Conservation (phyloP, 495 filamentous ascomycete genomes). For the Xylaria castorea region DNA sequence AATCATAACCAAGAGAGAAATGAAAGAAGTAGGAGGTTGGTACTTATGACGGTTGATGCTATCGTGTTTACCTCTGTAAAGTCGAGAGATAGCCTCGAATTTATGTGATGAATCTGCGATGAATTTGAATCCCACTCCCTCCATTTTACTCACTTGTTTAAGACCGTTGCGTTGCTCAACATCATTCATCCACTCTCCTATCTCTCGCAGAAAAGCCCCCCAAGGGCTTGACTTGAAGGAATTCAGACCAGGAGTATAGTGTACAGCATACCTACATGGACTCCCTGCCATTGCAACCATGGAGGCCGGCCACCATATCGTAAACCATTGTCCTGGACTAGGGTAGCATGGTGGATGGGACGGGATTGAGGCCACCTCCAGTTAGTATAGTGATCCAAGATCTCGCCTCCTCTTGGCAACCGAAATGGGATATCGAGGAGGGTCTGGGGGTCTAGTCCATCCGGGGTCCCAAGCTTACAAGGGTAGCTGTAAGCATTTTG, state of each 20-base stretch:
- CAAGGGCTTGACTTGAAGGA: neutral
- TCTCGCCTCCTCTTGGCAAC: constrained; percentile 23
- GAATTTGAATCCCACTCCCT: neutral
- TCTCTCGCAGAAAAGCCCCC: neutral
- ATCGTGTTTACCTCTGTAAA: constrained; percentile 1
- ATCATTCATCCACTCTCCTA: neutral
- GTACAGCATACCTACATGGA: constrained; percentile 4
- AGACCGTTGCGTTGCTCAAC: neutral
- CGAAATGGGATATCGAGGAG: constrained; percentile 15
- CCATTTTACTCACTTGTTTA: neutral
- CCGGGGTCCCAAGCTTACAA: constrained; percentile 13
- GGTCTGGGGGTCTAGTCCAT: constrained; percentile 4
- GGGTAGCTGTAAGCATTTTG: constrained; percentile 14
- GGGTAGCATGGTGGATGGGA: constrained; percentile 14
- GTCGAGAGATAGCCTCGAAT: neutral
- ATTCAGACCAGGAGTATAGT: neutral
- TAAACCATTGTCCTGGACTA: neutral
- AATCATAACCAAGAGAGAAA: constrained; percentile 16
- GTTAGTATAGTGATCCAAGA: constrained; percentile 22
- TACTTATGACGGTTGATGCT: constrained; percentile 21
- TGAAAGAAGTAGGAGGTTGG: constrained; percentile 12
- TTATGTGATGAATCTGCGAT: constrained; percentile 3
- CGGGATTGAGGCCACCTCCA: constrained; percentile 22
- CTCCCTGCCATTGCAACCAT: constrained; percentile 16
- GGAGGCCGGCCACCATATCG: constrained; percentile 5